These are phyloP conservation scores for Pichia sp. DNA, from an alignment of 1,139 yeast genomes.

Conservation along the genomic window DNA sequence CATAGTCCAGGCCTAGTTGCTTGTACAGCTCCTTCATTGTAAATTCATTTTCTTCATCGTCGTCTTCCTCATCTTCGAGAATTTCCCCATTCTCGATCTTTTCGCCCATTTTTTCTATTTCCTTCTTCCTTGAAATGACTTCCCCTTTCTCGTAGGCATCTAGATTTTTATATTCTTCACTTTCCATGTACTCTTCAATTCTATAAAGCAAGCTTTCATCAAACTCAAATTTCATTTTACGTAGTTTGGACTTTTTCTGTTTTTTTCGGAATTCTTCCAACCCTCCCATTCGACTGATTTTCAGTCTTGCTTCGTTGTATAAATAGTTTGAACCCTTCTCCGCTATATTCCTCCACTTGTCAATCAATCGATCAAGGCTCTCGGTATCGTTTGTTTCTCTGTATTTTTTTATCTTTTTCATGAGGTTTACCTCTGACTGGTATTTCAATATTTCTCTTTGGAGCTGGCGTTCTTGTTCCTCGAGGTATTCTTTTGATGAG, in stretches of 20 bases:
- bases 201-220: conserved; percentile 33
- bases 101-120: conserved; percentile 33
- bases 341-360: conserved; percentile 44
- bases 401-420: conserved; percentile 36
- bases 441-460: conserved; percentile 30
- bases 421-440: conserved; percentile 30
- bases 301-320: conserved; percentile 38
- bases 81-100: conserved; percentile 26
- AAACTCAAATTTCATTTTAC: conserved; percentile 34
- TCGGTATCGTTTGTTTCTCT: conserved; percentile 27
- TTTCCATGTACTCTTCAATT: conserved; percentile 34
- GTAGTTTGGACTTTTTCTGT: conserved; percentile 34
- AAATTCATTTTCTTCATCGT: conserved; percentile 30
- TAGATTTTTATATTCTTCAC: conserved; percentile 28
- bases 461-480: conserved; percentile 21
- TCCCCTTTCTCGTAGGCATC: conserved; percentile 27
- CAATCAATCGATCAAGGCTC: conserved; percentile 32
- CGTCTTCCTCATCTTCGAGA: conserved; percentile 28
- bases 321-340: conserved; percentile 42
- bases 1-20: conserved; percentile 39
- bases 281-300: conserved; percentile 44
- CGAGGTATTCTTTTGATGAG: conserved; percentile 14
- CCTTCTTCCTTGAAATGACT: conserved; percentile 27
- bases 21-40: conserved; percentile 42
- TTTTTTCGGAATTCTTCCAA: conserved; percentile 38